Evolutionary conservation across 2,329 filamentous ascomycete genomes (phyloP).

Genomic region (Talaromyces sp.): DNA sequence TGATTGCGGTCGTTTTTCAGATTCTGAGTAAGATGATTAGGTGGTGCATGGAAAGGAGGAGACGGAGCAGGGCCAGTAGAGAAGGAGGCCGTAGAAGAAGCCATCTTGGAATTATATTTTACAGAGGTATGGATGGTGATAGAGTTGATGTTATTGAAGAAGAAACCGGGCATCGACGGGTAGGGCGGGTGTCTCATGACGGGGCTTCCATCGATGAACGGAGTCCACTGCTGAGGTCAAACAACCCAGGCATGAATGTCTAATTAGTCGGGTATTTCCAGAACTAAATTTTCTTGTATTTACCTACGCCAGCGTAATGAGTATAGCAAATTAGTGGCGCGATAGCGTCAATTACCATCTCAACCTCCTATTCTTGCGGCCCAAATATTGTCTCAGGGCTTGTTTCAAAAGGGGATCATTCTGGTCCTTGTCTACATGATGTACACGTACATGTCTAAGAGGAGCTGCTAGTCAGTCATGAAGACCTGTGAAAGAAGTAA

Average conservation of each 20-base stretch:
- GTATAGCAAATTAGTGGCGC: not conserved
- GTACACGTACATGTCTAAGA: not conserved
- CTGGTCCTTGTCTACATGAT: not conserved
- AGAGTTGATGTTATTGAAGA: not conserved
- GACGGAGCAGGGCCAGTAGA: slow-evolving; percentile 15
- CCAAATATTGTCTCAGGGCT: not conserved
- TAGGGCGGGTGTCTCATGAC: not conserved
- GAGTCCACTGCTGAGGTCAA: slow-evolving; percentile 12
- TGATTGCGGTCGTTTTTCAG: slow-evolving; percentile 22
- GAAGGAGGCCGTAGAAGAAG: not conserved
- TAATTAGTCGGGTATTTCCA: not conserved
- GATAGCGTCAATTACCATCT: not conserved
- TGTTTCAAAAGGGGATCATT: not conserved
- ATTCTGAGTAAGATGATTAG: slow-evolving; percentile 18
- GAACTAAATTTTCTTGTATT: not conserved
- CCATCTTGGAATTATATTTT: slow-evolving; percentile 15
- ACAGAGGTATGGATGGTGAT: slow-evolving; percentile 9
- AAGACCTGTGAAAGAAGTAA: not conserved
- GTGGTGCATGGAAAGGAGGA: slow-evolving; percentile 9
- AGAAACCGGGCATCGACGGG: not conserved
- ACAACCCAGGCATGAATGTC: not conserved
- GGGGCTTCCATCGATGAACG: slow-evolving; percentile 8
- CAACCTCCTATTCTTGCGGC: not conserved
- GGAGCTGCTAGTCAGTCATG: not conserved
- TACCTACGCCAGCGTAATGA: no score